phyloP scores from a whole-genome alignment of 345 rosid genomes.

The Cardiospermum halicacabum region DNA sequence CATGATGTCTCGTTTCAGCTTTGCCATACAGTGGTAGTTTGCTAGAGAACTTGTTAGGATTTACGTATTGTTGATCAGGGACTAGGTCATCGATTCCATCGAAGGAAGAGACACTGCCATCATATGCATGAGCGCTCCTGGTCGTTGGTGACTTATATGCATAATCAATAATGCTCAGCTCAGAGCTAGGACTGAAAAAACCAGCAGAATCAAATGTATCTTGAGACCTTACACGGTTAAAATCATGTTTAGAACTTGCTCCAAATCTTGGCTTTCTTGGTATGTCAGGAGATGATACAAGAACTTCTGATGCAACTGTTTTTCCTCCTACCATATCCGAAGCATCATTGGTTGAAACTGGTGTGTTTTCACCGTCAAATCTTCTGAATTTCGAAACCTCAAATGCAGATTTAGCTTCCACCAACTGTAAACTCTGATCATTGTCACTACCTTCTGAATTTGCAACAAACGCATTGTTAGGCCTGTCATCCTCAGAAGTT shows the following conservation, averaged over 20 bases:
- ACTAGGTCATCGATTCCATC: constrained; percentile 57
- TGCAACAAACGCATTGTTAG: constrained; percentile 25
- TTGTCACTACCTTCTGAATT: constrained; percentile 17
- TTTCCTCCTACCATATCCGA: constrained; percentile 16
- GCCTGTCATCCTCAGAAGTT: constrained; percentile 11
- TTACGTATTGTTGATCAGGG: constrained; percentile 26
- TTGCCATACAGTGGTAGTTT: constrained; percentile 26
- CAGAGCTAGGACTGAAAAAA: constrained; percentile 38
- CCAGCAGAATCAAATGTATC: constrained; percentile 34
- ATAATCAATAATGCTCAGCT: constrained; percentile 31
- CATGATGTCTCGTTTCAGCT: constrained; percentile 23
- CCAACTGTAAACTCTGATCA: constrained; percentile 18
- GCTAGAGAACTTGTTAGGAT: constrained; percentile 21
- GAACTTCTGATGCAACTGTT: constrained; percentile 14
- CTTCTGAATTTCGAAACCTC: constrained; percentile 14
- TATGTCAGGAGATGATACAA: constrained; percentile 19
- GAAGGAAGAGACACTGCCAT: constrained; percentile 66
- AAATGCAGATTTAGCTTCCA: background rate
- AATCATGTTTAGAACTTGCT: constrained; percentile 9
- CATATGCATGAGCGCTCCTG: constrained; percentile 58
- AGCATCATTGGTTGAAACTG: constrained; percentile 11
- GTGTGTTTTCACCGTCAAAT: background rate
- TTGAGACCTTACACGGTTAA: constrained; percentile 15
- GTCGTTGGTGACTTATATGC: constrained; percentile 36
- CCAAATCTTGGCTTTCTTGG: constrained; percentile 20